Conservation (phyloP, 2,329 filamentous ascomycete genomes). For the Ophiostoma sp. region DNA sequence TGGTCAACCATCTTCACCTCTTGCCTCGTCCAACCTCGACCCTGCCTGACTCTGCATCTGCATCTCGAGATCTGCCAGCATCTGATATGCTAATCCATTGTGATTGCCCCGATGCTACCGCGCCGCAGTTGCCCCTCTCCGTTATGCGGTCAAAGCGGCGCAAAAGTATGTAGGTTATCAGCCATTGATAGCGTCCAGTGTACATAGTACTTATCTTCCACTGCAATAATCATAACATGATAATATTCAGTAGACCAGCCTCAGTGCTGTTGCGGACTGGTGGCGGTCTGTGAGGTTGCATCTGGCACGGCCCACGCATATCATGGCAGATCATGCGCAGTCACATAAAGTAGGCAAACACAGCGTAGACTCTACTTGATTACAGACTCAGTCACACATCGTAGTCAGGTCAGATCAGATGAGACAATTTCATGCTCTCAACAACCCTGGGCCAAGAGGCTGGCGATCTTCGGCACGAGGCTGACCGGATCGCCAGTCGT, state of each 20-base stretch:
- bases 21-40: no score
- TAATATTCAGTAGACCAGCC: neutral
- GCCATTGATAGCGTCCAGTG: neutral
- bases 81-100: neutral
- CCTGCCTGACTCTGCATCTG: no score
- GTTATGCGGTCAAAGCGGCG: neutral
- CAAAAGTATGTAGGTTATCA: neutral
- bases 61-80: neutral
- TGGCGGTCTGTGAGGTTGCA: slow-evolving; percentile 22
- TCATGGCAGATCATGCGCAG: neutral
- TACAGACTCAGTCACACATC: no score
- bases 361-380: no score
- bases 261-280: neutral
- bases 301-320: slow-evolving; percentile 15
- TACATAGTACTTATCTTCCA: neutral
- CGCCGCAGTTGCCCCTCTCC: neutral
- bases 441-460: neutral
- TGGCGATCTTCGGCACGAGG: neutral
- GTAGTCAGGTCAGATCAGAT: neutral
- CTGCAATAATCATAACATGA: neutral
- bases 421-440: neutral
- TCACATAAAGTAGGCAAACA: neutral
- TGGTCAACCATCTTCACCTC: no score
- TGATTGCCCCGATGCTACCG: neutral
- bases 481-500: neutral